These are phyloP conservation scores for Pythium volutum DNA, from an alignment of 352 stramenopile genomes.

Conservation along the genomic window DNA sequence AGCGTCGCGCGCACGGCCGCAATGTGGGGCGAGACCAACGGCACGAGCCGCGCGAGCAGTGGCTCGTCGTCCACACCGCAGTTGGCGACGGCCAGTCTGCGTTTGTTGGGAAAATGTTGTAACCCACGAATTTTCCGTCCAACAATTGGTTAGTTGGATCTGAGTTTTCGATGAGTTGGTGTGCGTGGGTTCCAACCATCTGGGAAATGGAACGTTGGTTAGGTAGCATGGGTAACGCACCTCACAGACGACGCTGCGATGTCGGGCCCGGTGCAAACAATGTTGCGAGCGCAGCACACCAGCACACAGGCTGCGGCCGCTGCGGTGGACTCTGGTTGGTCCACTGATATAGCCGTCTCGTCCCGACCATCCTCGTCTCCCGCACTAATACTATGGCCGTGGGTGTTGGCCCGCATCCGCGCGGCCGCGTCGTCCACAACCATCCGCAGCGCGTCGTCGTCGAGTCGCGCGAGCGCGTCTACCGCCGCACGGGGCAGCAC, in stretches of 20 bases:
- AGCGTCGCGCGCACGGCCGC: slow-evolving; percentile 15
- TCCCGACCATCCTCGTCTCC: slow-evolving; percentile 4
- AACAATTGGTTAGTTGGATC: not conserved
- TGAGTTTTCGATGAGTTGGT: not conserved
- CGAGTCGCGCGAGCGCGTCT: slow-evolving; percentile 4
- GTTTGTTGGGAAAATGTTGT: not conserved
- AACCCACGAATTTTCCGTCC: no score
- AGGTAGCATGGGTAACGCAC: slow-evolving; percentile 4
- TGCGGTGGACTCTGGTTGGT: slow-evolving; percentile 9
- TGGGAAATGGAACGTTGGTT: not conserved
- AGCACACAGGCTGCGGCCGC: slow-evolving; percentile 18
- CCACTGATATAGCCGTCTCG: not conserved
- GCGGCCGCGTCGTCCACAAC: slow-evolving; percentile 11
- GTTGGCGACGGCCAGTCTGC: slow-evolving; percentile 9
- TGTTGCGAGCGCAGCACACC: slow-evolving; percentile 18
- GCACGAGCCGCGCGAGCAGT: slow-evolving; percentile 13
- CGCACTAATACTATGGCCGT: not conserved
- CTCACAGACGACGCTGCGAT: not conserved
- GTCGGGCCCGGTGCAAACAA: not conserved
- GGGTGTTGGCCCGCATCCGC: slow-evolving; percentile 4
- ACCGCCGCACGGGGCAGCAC: slow-evolving; percentile 12
- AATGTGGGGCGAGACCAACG: slow-evolving; percentile 15
- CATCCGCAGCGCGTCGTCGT: slow-evolving; percentile 1
- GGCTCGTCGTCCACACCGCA: slow-evolving; percentile 21
- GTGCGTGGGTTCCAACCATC: not conserved